Percentiles rank a stretch among this genome's conserved stretches.
Evolutionary conservation across 192 early-diverging fungal species (phyloP).

Genomic region (Diversispora eburnea): DNA sequence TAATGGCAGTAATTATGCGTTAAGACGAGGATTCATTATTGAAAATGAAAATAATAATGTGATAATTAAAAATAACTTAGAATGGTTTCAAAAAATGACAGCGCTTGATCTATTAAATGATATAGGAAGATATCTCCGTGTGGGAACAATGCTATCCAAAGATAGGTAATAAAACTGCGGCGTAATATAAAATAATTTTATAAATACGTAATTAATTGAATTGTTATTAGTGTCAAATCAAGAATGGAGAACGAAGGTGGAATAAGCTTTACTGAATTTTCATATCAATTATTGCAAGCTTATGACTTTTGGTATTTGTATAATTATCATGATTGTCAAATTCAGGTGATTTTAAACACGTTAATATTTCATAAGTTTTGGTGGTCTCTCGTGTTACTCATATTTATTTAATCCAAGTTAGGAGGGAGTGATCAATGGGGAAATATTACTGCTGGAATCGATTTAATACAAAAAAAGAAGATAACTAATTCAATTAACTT

Average conservation of each 20-base stretch:
- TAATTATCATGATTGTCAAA: slow-evolving; percentile 53
- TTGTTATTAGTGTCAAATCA: slow-evolving; percentile 64
- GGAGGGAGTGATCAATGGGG: slow-evolving; percentile 99
- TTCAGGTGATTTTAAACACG: slow-evolving; percentile 51
- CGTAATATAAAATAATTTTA: neutral
- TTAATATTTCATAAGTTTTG: neutral
- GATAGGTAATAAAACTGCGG: slow-evolving; percentile 57
- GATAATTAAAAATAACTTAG: slow-evolving; percentile 72
- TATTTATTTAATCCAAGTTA: slow-evolving; percentile 45
- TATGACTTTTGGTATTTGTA: slow-evolving; percentile 91
- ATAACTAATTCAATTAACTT: neutral
- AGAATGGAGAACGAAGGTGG: slow-evolving; percentile 77
- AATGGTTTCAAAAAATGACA: slow-evolving; percentile 74
- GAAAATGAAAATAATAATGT: slow-evolving; percentile 33
- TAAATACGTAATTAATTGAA: neutral
- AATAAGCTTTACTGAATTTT: slow-evolving; percentile 94
- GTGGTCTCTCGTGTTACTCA: neutral
- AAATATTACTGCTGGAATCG: slow-evolving; percentile 91
- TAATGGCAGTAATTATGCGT: slow-evolving; percentile 45
- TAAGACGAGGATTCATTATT: slow-evolving; percentile 37
- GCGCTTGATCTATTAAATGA: slow-evolving; percentile 72
- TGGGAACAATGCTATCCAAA: slow-evolving; percentile 79
- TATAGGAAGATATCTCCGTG: slow-evolving; percentile 76
- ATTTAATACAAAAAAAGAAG: slow-evolving; percentile 75
- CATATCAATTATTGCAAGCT: slow-evolving; percentile 93